A percentile compares a stretch with the other conserved stretches of the same genome.
phyloP scores from a whole-genome alignment of 2,329 filamentous ascomycete species.

The Cercospora brassicicola region DNA sequence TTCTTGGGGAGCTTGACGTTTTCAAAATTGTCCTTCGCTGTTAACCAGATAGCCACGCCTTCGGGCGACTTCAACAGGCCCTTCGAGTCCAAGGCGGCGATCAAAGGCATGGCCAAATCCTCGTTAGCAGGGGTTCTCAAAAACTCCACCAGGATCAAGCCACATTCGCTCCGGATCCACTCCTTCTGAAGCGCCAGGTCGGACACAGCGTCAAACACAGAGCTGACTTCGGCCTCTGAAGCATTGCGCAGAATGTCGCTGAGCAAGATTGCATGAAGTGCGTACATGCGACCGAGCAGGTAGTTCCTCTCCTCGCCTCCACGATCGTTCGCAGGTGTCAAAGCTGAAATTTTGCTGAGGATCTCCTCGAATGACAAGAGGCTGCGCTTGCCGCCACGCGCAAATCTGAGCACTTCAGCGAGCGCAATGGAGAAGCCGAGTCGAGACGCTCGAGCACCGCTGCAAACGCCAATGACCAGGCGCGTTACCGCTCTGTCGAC shows the following conservation, averaged over 20 bases:
- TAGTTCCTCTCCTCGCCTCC: slow-evolving; percentile 77
- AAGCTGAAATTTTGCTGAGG: slow-evolving; percentile 54
- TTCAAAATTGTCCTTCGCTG: slow-evolving; percentile 64
- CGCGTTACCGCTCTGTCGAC: slow-evolving; percentile 45
- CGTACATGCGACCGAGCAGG: slow-evolving; percentile 82
- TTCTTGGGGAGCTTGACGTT: slow-evolving; percentile 64
- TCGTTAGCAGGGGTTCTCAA: slow-evolving; percentile 42
- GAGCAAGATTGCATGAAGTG: slow-evolving; percentile 80
- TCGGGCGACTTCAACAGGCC: slow-evolving; percentile 79
- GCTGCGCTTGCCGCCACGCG: slow-evolving; percentile 40
- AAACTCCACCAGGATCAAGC: slow-evolving; percentile 74
- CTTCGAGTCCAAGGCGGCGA: slow-evolving; percentile 38
- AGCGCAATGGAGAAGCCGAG: slow-evolving; percentile 87
- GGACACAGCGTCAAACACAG: slow-evolving; percentile 71
- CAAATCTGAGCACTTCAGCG: slow-evolving; percentile 72
- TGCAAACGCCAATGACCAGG: slow-evolving; percentile 84
- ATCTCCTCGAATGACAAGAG: slow-evolving; percentile 36
- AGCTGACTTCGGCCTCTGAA: slow-evolving; percentile 59
- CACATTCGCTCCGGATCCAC: slow-evolving; percentile 87
- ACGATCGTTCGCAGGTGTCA: slow-evolving; percentile 55
- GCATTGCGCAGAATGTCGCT: slow-evolving; percentile 65
- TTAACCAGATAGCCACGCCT: slow-evolving; percentile 85
- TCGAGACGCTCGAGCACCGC: slow-evolving; percentile 82
- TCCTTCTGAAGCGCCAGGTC: slow-evolving; percentile 76
- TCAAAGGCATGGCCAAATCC: slow-evolving; percentile 27